Base-by-base conservation (phyloP, 163 green algal genomes). In the Scenedesmus sp. region DNA sequence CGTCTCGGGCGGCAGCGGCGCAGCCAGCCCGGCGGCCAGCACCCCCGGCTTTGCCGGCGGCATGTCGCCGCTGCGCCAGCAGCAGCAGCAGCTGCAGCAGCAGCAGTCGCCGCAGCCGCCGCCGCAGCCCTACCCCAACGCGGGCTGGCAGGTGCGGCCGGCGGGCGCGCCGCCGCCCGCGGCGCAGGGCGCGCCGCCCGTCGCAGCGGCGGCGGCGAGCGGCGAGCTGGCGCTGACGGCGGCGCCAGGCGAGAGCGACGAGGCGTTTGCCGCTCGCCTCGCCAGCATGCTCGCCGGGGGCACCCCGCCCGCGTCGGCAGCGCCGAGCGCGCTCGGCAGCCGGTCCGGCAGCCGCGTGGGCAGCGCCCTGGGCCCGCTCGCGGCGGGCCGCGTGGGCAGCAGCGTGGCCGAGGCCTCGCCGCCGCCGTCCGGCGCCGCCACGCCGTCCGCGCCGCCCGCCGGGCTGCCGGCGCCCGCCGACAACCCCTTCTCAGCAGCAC, bases 241-340 rank as follows among this genome's bases (percentile, higher is more conserved):
- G 14, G 31, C 24, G 22, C 51, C 74, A 28, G 74, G 74, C 22
- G 74, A 81, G 50, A 63, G 11, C 26, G 74, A 81, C 28, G 50
- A 58, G 36, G 54, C 39, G 5, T 81, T 81, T 69, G 74, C 74
- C 15, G 31, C 33, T 26, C 51, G 74, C 50, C 39, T 81, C 4
- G 24, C 50, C 0, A 1, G 17, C 2, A 57, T 64, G 58, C 34
- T 54, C 39, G 58, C 36, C 10, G 44, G 56, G 22, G 50, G 42
- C n/a, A 24, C 29, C 51, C 26, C 2, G 28, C 54, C 33, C 26
- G 36, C 51, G 24, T 20, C 34, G 20, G 29, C 2, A 28, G 62
- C 36, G 65, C 53, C 69, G 24, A 33, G 14, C 13, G 53, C 22
- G 22, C 54, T n/a, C 34, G 29, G 50, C 69, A 77, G 69, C 54